Base-by-base conservation (phyloP, 257 asterid species). In the Ligustrum vulgare region DNA sequence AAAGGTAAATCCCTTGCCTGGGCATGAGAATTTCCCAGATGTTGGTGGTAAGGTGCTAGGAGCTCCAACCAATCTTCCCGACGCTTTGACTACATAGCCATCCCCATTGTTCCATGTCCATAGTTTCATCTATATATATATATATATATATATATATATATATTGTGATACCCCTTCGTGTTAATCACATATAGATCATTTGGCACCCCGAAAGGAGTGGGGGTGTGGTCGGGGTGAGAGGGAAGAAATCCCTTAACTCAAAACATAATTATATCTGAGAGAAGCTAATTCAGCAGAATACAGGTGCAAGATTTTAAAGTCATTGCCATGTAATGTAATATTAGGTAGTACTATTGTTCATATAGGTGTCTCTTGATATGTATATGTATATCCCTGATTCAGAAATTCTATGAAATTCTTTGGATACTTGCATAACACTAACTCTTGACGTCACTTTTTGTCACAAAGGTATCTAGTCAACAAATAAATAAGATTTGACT, bases 41-140 rank as follows among this genome's bases (percentile, higher is more conserved):
- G 87, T 90, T 34, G 93, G 96, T 37, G 97, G 96, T 62, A 92
- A 88, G 81, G 80, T 92, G 62, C 79, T 88, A 20, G 96, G 97
- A 49, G 92, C 93, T 51, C 93, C 91, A 1, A 83, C 89, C 18
- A 86, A 81, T 45, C 84, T 94, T 43, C 98, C 98, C 9, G 96
- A 94, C 82, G 98, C 96, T 78, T 85, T 94, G 75, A 94, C 98
- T 7, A 94, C 97, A n/a, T 93, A 79, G 74, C 37, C 70, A 49
- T 37, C 54, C 72, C 41, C n/a, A 37, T 32, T 67, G 58, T 60
- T 51, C 43, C 45, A 10, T 39, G 56, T 63, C 49, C 49, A 51
- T 41, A 76, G 69, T 71, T 78, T 37, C 39, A 71, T 43, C 51
- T 76, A 67, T 35, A 13, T 69, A 28, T 31, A 58, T 9, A 2